These are phyloP conservation scores for Fusarium austroafricanum DNA, from an alignment of 2,329 filamentous ascomycete species.

Conservation along the genomic window DNA sequence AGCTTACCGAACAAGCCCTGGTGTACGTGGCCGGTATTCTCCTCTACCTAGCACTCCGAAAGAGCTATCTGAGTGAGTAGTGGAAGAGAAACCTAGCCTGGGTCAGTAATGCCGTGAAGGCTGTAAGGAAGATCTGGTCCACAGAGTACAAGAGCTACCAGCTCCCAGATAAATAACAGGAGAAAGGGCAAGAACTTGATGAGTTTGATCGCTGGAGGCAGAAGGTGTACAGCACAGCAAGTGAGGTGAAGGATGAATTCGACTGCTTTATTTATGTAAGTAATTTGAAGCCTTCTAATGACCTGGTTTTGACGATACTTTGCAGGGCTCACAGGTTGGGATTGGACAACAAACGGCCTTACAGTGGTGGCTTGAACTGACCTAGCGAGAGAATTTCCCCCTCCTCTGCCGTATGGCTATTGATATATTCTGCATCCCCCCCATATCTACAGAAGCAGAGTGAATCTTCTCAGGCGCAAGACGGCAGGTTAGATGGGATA, in stretches of 20 bases:
- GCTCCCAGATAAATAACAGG: background rate
- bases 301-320: background rate
- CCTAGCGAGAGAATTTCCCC: background rate
- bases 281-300: background rate
- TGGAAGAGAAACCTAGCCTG: too few relatives aligned
- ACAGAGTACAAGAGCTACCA: background rate
- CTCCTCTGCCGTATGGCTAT: background rate
- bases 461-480: background rate
- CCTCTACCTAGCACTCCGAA: too few relatives aligned
- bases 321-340: background rate
- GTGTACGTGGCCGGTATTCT: too few relatives aligned
- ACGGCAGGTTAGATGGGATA: background rate
- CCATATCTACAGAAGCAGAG: too few relatives aligned
- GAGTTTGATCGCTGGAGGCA: background rate
- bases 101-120: background rate
- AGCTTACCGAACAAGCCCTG: too few relatives aligned
- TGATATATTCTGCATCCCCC: background rate
- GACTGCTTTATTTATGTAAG: background rate
- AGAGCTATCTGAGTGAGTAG: too few relatives aligned
- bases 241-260: background rate
- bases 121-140: background rate
- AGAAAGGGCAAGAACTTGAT: background rate
- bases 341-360: background rate
- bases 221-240: background rate
- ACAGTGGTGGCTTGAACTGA: background rate